Evolutionary conservation across 164 flowering plant species (phyloP), one percentile per base, ranked within the genome.

Genomic region (Vitis amurensis): DNA sequence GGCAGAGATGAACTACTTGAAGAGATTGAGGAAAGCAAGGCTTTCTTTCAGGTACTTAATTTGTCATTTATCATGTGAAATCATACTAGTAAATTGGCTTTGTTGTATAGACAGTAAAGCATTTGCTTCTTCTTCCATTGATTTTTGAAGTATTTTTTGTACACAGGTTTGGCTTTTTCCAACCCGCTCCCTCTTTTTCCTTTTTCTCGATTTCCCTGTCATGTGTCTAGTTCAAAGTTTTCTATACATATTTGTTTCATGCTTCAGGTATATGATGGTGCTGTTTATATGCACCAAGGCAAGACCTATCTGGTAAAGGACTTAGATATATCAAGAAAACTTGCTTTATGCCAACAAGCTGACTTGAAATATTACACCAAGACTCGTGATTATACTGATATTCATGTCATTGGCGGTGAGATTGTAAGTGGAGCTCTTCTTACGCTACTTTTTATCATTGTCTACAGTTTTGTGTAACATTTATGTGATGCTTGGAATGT

Each of bases 11-110:
- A 85, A 73, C 76, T 90, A 60, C 89, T 95, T 67, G 99, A 95
- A 74, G 97, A 92, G 74, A 90, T 95, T 60, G 99, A 95, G 80
- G 98, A 95, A 81, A 95, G 98, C 89, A 91, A 70, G 78, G 99
- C 99, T 74, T 95, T 95, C 83, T 95, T 90, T 82, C 98, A 95
- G 98, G 99, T 92, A 67, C 47, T 12, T 17, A 64, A 44, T 17
- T 56, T 61, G 15, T 5, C 31, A 30, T 58, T 63, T 31, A 17
- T 51, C 60, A 55, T 59, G 12, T 58, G 10, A 55, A 16, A n/a
- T 11, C 52, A n/a, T 48, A 5, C n/a, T 53, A 11, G 30, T 37
- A 44, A 44, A 27, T 31, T 13, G 14, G 44, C 6, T 37, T 37
- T 37, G 44, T 37, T 37, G 7, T 0, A 6, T 44, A 1, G 16